These are phyloP conservation scores for Calonectria crousiana DNA, from an alignment of 2,329 filamentous ascomycete species.

Conservation along the genomic window DNA sequence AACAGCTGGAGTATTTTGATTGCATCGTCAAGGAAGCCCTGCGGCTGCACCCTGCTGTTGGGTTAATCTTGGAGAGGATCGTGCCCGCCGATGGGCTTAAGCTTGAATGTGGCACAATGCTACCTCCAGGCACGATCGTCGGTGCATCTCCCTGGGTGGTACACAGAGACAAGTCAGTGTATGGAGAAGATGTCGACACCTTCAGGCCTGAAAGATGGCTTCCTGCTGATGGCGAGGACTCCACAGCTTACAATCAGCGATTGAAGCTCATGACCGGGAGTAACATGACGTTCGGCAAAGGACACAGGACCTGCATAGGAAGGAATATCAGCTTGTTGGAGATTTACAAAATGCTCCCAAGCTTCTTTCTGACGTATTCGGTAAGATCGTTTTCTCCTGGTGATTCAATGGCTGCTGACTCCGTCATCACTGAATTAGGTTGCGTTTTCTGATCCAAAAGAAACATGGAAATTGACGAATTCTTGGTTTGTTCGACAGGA, in stretches of 20 bases:
- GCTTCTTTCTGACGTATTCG: background rate
- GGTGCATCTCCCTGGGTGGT: slow-evolving; percentile 14
- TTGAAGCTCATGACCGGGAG: background rate
- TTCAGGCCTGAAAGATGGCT: slow-evolving; percentile 14
- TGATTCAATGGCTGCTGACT: background rate
- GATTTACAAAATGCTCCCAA: slow-evolving; percentile 21
- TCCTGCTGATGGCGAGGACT: background rate
- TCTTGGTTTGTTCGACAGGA: slow-evolving; percentile 15
- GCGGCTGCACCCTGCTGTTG: slow-evolving; percentile 20
- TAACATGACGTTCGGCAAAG: slow-evolving; percentile 15
- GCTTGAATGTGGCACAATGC: slow-evolving; percentile 2
- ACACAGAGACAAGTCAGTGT: background rate
- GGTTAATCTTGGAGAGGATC: slow-evolving; percentile 10
- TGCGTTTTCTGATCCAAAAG: background rate
- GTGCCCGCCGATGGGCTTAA: slow-evolving; percentile 6
- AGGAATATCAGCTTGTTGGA: slow-evolving; percentile 15
- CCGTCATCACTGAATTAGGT: background rate
- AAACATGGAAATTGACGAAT: slow-evolving; percentile 2
- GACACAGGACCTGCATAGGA: slow-evolving; percentile 6
- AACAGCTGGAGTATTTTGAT: slow-evolving; percentile 20
- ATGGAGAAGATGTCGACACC: background rate
- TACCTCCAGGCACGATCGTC: slow-evolving; percentile 11
- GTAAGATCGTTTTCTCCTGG: background rate
- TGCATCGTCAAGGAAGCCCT: slow-evolving; percentile 22
- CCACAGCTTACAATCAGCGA: background rate